Conservation (phyloP, 768 basidiomycete species). For the Amanita phalloides region DNA sequence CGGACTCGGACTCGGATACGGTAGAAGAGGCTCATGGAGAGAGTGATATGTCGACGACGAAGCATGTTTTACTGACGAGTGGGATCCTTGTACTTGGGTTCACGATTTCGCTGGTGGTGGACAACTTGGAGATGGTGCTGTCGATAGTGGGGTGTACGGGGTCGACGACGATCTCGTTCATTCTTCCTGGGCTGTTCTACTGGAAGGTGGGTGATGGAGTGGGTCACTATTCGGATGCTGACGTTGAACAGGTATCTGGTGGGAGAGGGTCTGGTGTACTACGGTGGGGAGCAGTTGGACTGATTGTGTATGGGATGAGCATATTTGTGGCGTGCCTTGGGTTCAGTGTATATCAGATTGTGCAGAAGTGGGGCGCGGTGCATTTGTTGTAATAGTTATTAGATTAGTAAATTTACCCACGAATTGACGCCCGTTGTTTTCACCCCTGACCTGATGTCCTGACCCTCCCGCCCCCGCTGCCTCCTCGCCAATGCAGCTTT, state of each 20-base stretch:
- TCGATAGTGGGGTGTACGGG: slow-evolving; percentile 97
- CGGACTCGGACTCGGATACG: slow-evolving; percentile 32
- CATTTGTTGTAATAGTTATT: slow-evolving; percentile 4
- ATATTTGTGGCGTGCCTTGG: slow-evolving; percentile 82
- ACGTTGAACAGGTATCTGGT: slow-evolving; percentile 47
- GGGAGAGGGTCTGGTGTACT: slow-evolving; percentile 39
- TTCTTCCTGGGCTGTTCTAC: slow-evolving; percentile 87
- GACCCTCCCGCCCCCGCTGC: slow-evolving; percentile 8
- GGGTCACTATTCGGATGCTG: not conserved
- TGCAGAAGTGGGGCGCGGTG: slow-evolving; percentile 19
- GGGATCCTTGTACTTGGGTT: slow-evolving; percentile 59
- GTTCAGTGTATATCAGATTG: slow-evolving; percentile 67
- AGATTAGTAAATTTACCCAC: slow-evolving; percentile 22
- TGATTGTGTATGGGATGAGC: slow-evolving; percentile 65
- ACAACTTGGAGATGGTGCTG: slow-evolving; percentile 74
- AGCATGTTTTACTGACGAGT: slow-evolving; percentile 61
- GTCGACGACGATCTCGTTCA: slow-evolving; percentile 94
- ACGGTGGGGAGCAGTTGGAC: slow-evolving; percentile 50
- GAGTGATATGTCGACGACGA: slow-evolving; percentile 53
- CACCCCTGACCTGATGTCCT: slow-evolving; percentile 18
- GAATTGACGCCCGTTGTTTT: slow-evolving; percentile 10
- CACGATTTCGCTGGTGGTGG: slow-evolving; percentile 65
- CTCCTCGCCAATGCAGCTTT: slow-evolving; percentile 4
- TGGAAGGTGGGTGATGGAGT: slow-evolving; percentile 51
- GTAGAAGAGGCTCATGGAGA: slow-evolving; percentile 42